phyloP scores from a whole-genome alignment of 2,329 filamentous ascomycete species.

The Diaporthe citrichinensis region DNA sequence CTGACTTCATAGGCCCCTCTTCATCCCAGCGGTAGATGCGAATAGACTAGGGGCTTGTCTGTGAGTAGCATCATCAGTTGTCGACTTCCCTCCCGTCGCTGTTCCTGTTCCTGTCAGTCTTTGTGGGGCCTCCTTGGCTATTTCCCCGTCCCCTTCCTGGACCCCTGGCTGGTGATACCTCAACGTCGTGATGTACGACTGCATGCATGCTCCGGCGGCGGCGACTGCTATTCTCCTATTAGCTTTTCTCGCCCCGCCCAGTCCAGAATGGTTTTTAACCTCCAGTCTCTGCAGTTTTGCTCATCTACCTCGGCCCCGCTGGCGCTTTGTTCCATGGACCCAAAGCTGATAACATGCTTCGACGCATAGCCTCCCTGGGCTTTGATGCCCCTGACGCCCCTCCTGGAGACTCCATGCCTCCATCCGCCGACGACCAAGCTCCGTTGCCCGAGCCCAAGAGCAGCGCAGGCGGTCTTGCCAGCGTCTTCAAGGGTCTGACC shows the following conservation, averaged over 20 bases:
- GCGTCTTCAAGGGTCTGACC: conserved; percentile 72
- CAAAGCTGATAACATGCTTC: conserved; percentile 57
- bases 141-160: not conserved
- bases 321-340: conserved; percentile 39
- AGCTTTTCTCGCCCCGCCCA: not conserved
- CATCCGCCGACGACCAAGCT: conserved; percentile 62
- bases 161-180: not conserved
- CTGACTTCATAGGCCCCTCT: conserved; percentile 38
- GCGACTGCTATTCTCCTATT: not conserved
- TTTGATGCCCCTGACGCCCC: conserved; percentile 58
- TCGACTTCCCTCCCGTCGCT: not conserved
- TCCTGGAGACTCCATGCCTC: conserved; percentile 67
- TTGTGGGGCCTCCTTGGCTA: conserved; percentile 21
- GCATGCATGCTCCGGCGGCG: conserved; percentile 7
- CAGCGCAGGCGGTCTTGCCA: conserved; percentile 69
- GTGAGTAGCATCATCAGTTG: conserved; percentile 9
- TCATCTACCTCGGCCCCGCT: conserved; percentile 4
- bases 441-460: conserved; percentile 69
- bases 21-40: conserved; percentile 6
- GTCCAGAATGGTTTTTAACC: conserved; percentile 32
- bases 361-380: conserved; percentile 60
- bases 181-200: not conserved
- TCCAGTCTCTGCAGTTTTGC: conserved; percentile 24
- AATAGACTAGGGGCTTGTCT: conserved; percentile 27
- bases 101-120: conserved; percentile 14